phyloP scores from a whole-genome alignment of 768 basidiomycete genomes.

The Daedaleopsis nitida region DNA sequence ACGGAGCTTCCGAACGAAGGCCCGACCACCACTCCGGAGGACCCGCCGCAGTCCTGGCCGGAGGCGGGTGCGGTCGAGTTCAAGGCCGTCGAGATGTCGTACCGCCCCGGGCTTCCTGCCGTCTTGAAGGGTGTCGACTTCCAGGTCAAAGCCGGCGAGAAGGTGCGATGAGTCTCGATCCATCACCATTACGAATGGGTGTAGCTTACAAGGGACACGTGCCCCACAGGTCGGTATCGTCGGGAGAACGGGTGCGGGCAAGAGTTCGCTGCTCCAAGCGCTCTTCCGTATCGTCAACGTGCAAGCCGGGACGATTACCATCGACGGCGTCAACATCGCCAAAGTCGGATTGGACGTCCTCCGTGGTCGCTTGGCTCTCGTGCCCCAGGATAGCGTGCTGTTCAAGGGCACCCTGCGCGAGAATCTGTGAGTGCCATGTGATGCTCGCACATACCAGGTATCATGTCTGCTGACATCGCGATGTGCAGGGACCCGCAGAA shows the following conservation, averaged over 20 bases:
- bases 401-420: constrained; percentile 80
- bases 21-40: constrained; percentile 38
- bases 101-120: constrained; percentile 84
- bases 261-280: constrained; percentile 49
- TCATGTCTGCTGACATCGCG: constrained; percentile 56
- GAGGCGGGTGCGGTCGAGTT: constrained; percentile 70
- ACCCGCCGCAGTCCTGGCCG: constrained; percentile 75
- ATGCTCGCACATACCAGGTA: not conserved
- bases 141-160: constrained; percentile 73
- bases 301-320: constrained; percentile 54
- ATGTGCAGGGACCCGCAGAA: constrained; percentile 59
- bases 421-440: constrained; percentile 51
- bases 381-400: constrained; percentile 73
- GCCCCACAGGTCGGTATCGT: constrained; percentile 45
- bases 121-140: constrained; percentile 83
- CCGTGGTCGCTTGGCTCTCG: constrained; percentile 57
- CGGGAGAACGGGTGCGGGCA: constrained; percentile 51
- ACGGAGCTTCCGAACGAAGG: constrained; percentile 62
- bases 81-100: constrained; percentile 74
- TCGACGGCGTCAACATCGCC: constrained; percentile 57
- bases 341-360: constrained; percentile 58
- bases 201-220: no score
- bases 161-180: constrained; percentile 65
- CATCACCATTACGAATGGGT: no score
- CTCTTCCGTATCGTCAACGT: constrained; percentile 58